Percentiles rank a stretch among this genome's conserved stretches.
These are phyloP conservation scores for Aspergillus aculeatus DNA, from an alignment of 2,329 filamentous ascomycete species.

Conservation along the genomic window DNA sequence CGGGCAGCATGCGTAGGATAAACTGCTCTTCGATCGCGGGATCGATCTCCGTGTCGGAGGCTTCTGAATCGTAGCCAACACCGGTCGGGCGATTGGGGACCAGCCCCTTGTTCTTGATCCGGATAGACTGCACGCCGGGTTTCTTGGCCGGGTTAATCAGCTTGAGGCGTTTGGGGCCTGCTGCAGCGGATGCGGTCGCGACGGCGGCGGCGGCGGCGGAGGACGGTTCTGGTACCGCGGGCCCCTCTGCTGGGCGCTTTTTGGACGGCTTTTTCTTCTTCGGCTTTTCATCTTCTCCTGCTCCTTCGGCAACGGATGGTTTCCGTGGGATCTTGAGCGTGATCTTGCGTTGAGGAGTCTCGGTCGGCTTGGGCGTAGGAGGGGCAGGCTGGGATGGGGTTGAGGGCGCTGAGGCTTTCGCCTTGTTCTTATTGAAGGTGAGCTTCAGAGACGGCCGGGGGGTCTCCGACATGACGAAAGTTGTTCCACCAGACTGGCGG, in stretches of 20 bases:
- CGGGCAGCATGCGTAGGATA: conserved; percentile 82
- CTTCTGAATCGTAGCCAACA: conserved; percentile 94
- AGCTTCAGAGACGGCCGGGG: conserved; percentile 42
- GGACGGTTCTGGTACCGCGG: conserved; percentile 25
- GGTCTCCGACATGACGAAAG: conserved; percentile 36
- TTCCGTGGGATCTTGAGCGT: conserved; percentile 43
- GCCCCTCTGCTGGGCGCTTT: conserved; percentile 38
- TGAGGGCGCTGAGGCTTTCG: conserved; percentile 29
- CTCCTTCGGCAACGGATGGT: conserved; percentile 16
- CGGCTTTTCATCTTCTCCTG: conserved; percentile 19
- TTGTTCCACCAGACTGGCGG: not conserved
- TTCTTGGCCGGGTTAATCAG: conserved; percentile 38
- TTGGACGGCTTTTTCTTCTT: conserved; percentile 42
- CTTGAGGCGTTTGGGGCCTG: conserved; percentile 41
- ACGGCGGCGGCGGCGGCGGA: conserved; percentile 4
- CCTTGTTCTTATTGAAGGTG: conserved; percentile 41
- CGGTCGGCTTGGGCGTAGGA: conserved; percentile 21
- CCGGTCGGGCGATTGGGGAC: conserved; percentile 69
- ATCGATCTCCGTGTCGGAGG: conserved; percentile 83
- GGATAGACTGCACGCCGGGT: conserved; percentile 47
- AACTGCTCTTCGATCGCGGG: conserved; percentile 88
- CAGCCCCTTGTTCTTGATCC: conserved; percentile 66
- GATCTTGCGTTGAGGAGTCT: conserved; percentile 38
- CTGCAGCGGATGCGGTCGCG: conserved; percentile 19
- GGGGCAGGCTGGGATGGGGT: conserved; percentile 21